These are phyloP conservation scores for Ceratobasidium sp. DNA, from an alignment of 1,284 basidiomycete species.

Conservation along the genomic window DNA sequence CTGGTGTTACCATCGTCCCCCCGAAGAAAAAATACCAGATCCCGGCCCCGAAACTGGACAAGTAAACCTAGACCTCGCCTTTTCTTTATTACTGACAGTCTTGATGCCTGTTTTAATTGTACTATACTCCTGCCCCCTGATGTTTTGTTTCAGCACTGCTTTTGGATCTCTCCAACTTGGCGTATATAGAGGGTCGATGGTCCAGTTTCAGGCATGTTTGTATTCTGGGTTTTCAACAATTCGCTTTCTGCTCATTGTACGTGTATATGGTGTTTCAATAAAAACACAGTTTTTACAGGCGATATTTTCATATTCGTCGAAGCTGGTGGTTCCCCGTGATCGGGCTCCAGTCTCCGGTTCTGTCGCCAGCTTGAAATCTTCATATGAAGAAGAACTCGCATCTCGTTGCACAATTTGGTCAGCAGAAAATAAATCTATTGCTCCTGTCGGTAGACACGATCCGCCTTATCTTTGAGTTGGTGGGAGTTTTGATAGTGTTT, in stretches of 20 bases:
- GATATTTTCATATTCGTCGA: neutral
- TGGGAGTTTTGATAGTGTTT: no score
- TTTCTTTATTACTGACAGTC: neutral
- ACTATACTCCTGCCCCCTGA: neutral
- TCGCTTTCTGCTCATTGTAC: neutral
- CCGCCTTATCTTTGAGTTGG: no score
- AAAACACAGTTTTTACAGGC: neutral
- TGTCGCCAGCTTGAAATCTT: no score
- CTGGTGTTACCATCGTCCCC: constrained; percentile 69
- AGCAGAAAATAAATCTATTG: no score
- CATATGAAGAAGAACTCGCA: no score
- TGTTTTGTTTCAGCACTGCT: neutral
- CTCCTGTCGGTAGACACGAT: no score
- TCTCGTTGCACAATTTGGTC: no score
- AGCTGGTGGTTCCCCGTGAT: neutral
- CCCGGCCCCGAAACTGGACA: constrained; percentile 35
- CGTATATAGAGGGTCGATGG: neutral
- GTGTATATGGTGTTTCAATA: neutral
- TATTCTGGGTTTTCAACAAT: neutral
- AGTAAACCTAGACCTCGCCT: constrained; percentile 10
- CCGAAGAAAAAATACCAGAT: constrained; percentile 62
- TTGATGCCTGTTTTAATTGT: neutral
- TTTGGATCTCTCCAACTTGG: constrained; percentile 11
- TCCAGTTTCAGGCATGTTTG: neutral
- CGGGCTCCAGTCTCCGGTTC: no score